Percentiles rank a stretch among this genome's conserved stretches.
Conservation (phyloP, 352 stramenopile species). For the Phytophthora citricola region DNA sequence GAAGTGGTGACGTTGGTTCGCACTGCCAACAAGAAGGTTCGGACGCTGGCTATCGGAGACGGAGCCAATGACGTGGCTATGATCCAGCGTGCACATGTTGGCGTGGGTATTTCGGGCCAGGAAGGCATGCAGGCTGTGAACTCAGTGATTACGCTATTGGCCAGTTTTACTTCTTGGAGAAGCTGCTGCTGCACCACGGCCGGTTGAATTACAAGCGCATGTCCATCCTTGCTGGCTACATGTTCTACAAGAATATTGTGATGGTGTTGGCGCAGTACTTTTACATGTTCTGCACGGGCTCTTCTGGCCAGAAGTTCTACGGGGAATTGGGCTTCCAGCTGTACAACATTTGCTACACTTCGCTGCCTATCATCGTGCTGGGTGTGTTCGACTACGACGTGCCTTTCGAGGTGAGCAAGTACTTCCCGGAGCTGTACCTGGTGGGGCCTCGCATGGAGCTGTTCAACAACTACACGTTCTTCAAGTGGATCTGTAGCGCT, state of each 20-base stretch:
- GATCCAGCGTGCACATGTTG: constrained; percentile 92
- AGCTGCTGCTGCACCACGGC: constrained; percentile 97
- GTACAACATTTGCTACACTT: constrained; percentile 96
- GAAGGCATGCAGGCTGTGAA: constrained; percentile 97
- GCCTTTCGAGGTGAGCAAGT: constrained; percentile 56
- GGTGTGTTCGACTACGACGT: constrained; percentile 87
- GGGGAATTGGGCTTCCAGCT: constrained; percentile 81
- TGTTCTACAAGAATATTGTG: constrained; percentile 99
- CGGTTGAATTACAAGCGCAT: constrained; percentile 98
- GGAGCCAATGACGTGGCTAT: constrained; percentile 96
- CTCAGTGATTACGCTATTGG: constrained; percentile 97
- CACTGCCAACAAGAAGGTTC: constrained; percentile 49
- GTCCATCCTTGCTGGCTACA: constrained; percentile 94
- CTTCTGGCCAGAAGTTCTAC: constrained; percentile 90
- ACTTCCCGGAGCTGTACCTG: constrained; percentile 84
- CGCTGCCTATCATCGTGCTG: constrained; percentile 90
- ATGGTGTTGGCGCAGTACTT: constrained; percentile 92
- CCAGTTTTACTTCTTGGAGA: constrained; percentile 96
- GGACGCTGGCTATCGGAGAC: constrained; percentile 92
- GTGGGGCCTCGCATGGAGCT: constrained; percentile 78
- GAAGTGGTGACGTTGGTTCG: constrained; percentile 78
- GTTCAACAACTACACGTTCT: constrained; percentile 85
- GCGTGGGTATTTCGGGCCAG: constrained; percentile 91
- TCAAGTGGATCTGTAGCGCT: constrained; percentile 88
- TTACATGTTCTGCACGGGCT: constrained; percentile 92